Percentiles rank a stretch among this genome's conserved stretches.
phyloP scores from a whole-genome alignment of 2,329 filamentous ascomycete genomes.

The Hypoxylon sp. region DNA sequence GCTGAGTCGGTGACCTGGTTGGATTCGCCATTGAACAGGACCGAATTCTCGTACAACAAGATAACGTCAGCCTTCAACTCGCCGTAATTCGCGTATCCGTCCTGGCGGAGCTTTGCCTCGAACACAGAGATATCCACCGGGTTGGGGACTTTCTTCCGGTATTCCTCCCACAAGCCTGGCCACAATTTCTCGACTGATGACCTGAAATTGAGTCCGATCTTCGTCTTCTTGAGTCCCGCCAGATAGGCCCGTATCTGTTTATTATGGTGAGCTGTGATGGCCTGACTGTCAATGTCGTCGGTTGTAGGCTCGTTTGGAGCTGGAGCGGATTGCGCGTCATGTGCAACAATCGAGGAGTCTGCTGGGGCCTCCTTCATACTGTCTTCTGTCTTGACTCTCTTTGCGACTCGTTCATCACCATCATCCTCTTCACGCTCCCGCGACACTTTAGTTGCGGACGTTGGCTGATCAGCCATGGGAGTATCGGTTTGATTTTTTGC shows the following conservation, averaged over 20 bases:
- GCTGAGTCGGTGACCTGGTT: conserved; percentile 74
- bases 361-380: conserved; percentile 46
- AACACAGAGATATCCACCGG: conserved; percentile 88
- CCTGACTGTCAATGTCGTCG: conserved; percentile 52
- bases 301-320: conserved; percentile 42
- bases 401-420: conserved; percentile 72
- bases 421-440: conserved; percentile 81
- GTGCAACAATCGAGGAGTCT: conserved; percentile 41
- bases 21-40: conserved; percentile 80
- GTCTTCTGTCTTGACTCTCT: conserved; percentile 80
- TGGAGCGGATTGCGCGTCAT: conserved; percentile 26
- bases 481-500: conserved; percentile 37
- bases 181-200: conserved; percentile 80
- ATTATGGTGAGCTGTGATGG: conserved; percentile 53
- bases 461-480: conserved; percentile 37
- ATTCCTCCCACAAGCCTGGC: conserved; percentile 78
- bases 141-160: conserved; percentile 70
- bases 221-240: conserved; percentile 84
- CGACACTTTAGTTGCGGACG: conserved; percentile 62
- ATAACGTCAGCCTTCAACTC: conserved; percentile 78
- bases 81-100: conserved; percentile 73
- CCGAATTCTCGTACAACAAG: conserved; percentile 80
- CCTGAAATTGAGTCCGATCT: conserved; percentile 77
- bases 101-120: conserved; percentile 78
- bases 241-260: conserved; percentile 63